These are phyloP conservation scores for Hyaloscypha finlandica DNA, from an alignment of 495 filamentous ascomycete species.

Conservation along the genomic window DNA sequence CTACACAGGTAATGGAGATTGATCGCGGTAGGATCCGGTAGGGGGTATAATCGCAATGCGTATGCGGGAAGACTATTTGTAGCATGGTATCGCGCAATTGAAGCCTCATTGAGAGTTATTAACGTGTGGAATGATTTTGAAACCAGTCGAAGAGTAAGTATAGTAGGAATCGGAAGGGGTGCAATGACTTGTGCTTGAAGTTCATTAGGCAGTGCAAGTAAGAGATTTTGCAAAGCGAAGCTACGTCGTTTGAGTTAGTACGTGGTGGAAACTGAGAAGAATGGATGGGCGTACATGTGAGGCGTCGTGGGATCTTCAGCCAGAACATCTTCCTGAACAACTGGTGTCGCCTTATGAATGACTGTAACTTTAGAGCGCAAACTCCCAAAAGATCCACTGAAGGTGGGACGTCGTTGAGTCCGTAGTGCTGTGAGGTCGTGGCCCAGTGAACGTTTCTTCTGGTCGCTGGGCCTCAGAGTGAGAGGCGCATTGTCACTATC, in stretches of 20 bases:
- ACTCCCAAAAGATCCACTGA: constrained; percentile 31
- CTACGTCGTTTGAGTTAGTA: constrained; percentile 25
- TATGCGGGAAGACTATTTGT: constrained; percentile 53
- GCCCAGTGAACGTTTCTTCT: constrained; percentile 34
- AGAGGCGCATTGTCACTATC: constrained; percentile 19
- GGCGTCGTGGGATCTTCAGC: constrained; percentile 26
- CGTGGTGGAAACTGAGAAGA: neutral
- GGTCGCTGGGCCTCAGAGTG: constrained; percentile 25
- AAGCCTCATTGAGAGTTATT: constrained; percentile 56
- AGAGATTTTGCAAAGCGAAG: constrained; percentile 46
- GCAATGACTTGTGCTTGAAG: constrained; percentile 58
- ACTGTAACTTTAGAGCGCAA: constrained; percentile 31
- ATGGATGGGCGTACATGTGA: constrained; percentile 15
- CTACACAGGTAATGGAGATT: constrained; percentile 59
- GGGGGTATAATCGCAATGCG: constrained; percentile 52
- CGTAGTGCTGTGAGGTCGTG: constrained; percentile 31
- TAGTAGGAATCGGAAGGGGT: constrained; percentile 53
- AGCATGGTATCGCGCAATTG: constrained; percentile 58
- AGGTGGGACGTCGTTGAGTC: constrained; percentile 32
- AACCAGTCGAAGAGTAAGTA: constrained; percentile 52
- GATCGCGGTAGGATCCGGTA: constrained; percentile 42
- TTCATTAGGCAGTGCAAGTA: constrained; percentile 52
- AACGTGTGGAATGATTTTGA: constrained; percentile 55
- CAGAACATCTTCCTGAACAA: constrained; percentile 25
- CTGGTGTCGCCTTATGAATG: constrained; percentile 26